Base-by-base conservation (phyloP, 192 early-diverging fungal genomes). In the Podila minutissima region DNA sequence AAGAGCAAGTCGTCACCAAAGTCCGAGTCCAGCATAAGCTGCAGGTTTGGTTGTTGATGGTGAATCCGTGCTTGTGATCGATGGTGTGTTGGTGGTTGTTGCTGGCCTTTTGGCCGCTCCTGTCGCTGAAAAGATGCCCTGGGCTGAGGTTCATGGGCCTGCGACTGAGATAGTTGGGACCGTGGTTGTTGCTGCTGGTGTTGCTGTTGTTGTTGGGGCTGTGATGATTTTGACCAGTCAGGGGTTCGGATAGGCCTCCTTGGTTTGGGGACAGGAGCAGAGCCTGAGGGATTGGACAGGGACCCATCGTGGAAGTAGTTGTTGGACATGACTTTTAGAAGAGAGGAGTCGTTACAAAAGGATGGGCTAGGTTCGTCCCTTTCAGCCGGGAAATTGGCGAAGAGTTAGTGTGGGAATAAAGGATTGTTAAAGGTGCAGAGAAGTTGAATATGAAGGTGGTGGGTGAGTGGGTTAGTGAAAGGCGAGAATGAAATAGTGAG, bases 171-270 rank as follows among this genome's bases (percentile, higher is more conserved):
- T 17, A 17, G 13, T 35, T 72, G 62, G 2, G 41, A 46, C 41
- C 41, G 41, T 46, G 41, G 15, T 4, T 50, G 69, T 20, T 63
- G 64, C 35, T 59, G 57, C 13, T n/a, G 71, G 0, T 51, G 69
- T 24, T 62, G 59, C 11, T 63, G 60, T n/a, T 41, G 63, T 28
- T 73, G 72, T 55, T 74, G 72, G 24, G 38, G 38, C n/a, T 74
- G 64, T 12, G 65, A 64, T 7, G 46, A 22, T 17, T 41, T 33
- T 65, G 49, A 26, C 7, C 31, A 62, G 24, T n/a, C n/a, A 55
- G 53, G n/a, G 24, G 53, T n/a, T 26, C 24, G 53, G 53, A 24
- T 10, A 2, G n/a, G 0, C 22, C 53, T 55, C 17, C 53, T n/a
- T 55, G 53, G 53, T 22, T n/a, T 55, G 20, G 24, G 53, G 53